Conservation (phyloP, 2,329 filamentous ascomycete species). For the Aspergillus amoenus region DNA sequence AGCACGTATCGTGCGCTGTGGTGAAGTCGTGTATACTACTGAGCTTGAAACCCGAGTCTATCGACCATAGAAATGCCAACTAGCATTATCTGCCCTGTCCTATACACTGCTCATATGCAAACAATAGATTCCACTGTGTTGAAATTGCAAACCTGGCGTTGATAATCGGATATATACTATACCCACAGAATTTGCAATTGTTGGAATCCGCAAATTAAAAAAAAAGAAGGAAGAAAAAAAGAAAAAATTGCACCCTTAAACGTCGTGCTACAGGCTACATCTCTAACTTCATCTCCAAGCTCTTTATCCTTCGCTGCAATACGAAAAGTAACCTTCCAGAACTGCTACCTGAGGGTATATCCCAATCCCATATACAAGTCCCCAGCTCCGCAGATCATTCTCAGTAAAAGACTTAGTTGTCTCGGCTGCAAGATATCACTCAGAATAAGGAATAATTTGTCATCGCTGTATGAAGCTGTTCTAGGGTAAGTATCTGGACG, state of each 20-base stretch:
- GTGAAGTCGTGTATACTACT: no score
- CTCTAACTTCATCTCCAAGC: not conserved
- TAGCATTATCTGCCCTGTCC: no score
- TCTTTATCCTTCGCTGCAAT: not conserved
- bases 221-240: no score
- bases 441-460: not conserved
- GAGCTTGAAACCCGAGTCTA: no score
- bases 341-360: not conserved
- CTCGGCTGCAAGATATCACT: not conserved
- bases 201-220: no score
- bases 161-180: no score
- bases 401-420: not conserved
- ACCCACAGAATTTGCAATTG: no score
- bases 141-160: no score
- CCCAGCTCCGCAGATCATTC: not conserved
- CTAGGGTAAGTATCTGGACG: not conserved
- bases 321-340: slow-evolving; percentile 1
- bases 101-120: no score
- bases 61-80: no score
- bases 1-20: no score
- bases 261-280: not conserved
- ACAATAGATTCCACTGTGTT: no score
- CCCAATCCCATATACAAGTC: not conserved
- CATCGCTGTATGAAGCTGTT: not conserved
- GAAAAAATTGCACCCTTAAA: not conserved